Base-by-base conservation (phyloP, 2,329 filamentous ascomycete species). In the Hypoxylon sp. region DNA sequence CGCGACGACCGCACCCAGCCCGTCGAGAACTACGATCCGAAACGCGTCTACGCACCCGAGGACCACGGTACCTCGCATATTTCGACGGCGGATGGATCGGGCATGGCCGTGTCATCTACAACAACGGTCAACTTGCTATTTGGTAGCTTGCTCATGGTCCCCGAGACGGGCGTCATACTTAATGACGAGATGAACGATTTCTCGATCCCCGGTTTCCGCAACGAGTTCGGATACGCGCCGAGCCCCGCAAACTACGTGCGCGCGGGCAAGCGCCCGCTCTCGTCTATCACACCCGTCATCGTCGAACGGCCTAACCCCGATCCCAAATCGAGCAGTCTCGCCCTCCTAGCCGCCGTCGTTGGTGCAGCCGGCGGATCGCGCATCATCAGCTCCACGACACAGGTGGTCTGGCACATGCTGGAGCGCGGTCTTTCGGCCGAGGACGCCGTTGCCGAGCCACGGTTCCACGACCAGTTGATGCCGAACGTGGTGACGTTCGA, bases 111-210 rank as follows among this genome's bases (percentile, higher is more conserved):
- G 36, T 91, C 92, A 1, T 84, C 94, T 11, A 98, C 94, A 0
- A 96, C 93, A 0, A 98, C 95, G 0, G 84, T 98, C 62, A 98
- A 98, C 79, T 84, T 96, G 3, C 84, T 96, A 2, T 98, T 97
- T 74, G 95, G 95, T 49, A 91, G 90, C 28, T 85, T 89, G 19
- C 79, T 97, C 69, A 89, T 97, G 80, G 91, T 95, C 0, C 93
- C 93, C 0, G 86, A 91, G 72, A 94, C 93, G 0, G 94, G 94
- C 17, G 86, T 97, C 63, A 93, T 97, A 60, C 88, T 97, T 25
- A 91, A 90, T 79, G 84, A 89, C 78, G 86, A 91, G 79, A 88
- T 88, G 85, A 86, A 90, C 82, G 93, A 97, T 81, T 98, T 98
- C 82, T 93, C 90, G 52, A 94, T 97, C 74, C 94, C 95, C 0